Conservation (phyloP, 768 basidiomycete genomes). For the Pleurotus giganteus region DNA sequence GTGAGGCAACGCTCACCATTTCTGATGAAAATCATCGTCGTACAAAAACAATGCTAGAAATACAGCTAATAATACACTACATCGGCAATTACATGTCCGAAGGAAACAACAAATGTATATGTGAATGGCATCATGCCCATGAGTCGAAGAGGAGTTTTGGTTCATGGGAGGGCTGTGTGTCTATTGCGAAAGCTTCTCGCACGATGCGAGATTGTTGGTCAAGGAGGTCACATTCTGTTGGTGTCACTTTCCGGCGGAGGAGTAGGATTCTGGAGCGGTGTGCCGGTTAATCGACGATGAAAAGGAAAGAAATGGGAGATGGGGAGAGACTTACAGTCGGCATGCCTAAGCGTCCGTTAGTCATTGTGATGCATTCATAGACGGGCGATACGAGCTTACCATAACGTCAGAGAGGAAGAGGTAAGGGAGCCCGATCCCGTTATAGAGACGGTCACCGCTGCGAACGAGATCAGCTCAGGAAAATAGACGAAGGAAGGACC, state of each 20-base stretch:
- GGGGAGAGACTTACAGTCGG: slow-evolving; percentile 18
- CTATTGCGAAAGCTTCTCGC: slow-evolving; percentile 14
- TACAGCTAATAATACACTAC: no score
- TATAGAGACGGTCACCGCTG: slow-evolving; percentile 13
- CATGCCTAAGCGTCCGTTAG: slow-evolving; percentile 18
- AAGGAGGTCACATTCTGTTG: slow-evolving; percentile 15
- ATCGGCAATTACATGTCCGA: no score
- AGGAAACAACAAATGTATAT: not conserved
- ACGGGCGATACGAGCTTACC: slow-evolving; percentile 12
- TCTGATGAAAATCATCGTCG: no score
- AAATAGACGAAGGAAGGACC: not conserved
- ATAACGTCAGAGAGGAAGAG: slow-evolving; percentile 19
- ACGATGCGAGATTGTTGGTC: slow-evolving; percentile 19
- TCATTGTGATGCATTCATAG: not conserved
- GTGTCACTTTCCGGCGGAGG: slow-evolving; percentile 17
- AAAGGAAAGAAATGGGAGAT: not conserved
- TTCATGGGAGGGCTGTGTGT: not conserved
- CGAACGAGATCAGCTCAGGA: not conserved
- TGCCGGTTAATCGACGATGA: not conserved
- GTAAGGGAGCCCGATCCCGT: slow-evolving; percentile 19
- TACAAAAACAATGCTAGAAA: no score
- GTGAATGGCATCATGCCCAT: not conserved
- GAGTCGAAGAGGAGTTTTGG: not conserved
- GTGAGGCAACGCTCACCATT: no score
- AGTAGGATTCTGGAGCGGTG: slow-evolving; percentile 14